Percentiles rank a stretch among this genome's conserved stretches.
Evolutionary conservation across 768 basidiomycete species (phyloP).

Genomic region (Agaricus blazei): DNA sequence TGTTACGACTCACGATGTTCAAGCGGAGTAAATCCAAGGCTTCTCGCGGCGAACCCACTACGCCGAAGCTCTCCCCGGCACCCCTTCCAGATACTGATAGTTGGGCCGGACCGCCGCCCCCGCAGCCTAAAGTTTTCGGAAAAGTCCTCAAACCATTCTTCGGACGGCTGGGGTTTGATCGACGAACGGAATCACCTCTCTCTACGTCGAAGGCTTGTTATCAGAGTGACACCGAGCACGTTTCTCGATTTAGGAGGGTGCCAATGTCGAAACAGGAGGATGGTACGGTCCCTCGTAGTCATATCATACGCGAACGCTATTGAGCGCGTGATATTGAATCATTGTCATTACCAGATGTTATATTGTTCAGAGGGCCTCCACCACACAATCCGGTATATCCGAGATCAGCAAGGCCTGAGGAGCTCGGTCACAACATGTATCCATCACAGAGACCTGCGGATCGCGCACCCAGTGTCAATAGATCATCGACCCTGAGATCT

Average conservation of each 20-base stretch:
- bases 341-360: not conserved
- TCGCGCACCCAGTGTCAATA: not conserved
- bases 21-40: conserved; percentile 10
- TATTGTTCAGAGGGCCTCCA: not conserved
- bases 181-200: conserved; percentile 6
- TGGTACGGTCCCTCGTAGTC: not conserved
- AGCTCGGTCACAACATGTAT: too few species aligned
- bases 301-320: not conserved
- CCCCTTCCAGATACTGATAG: conserved; percentile 6
- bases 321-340: not conserved
- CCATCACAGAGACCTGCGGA: too few species aligned
- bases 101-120: conserved; percentile 1
- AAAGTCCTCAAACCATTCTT: conserved; percentile 10
- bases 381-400: not conserved
- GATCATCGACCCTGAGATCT: not conserved
- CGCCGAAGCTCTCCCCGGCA: conserved; percentile 10
- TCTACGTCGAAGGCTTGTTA: not conserved
- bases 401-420: not conserved
- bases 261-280: conserved; percentile 10
- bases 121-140: not conserved
- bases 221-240: conserved; percentile 1
- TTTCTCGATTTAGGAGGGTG: conserved; percentile 4
- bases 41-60: conserved; percentile 11
- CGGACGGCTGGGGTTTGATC: conserved; percentile 4
- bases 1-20: conserved; percentile 11